Evolutionary conservation across 345 rosid species (phyloP).

Genomic region (Orychophragmus violaceus): DNA sequence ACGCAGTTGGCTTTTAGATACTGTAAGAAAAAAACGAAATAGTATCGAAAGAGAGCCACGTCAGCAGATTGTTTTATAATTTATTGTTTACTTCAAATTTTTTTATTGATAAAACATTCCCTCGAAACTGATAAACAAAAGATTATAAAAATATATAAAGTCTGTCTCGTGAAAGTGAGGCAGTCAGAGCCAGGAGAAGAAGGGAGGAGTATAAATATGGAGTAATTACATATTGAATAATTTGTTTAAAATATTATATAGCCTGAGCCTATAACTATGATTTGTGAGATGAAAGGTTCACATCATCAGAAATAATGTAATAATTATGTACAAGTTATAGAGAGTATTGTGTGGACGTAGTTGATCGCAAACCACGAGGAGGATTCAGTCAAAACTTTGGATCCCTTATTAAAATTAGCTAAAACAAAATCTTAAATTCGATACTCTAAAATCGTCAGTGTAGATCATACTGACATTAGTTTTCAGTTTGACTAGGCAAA

Average conservation of each 20-base stretch:
- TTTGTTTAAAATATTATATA: not conserved
- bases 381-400: conserved; percentile 22
- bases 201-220: not conserved
- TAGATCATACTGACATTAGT: conserved; percentile 22
- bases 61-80: conserved; percentile 7
- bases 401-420: not conserved
- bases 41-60: conserved; percentile 18
- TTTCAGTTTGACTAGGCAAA: conserved; percentile 28
- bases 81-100: not conserved
- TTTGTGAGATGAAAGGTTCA: not conserved
- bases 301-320: not conserved
- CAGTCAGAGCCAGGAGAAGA: not conserved
- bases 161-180: conserved; percentile 12
- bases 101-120: conserved; percentile 12
- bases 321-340: not conserved
- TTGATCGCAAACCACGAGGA: conserved; percentile 26
- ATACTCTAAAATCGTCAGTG: not conserved
- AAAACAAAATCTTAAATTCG: conserved; percentile 21
- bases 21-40: not conserved
- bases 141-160: not conserved
- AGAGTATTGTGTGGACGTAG: conserved; percentile 16
- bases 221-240: not conserved
- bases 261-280: not conserved
- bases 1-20: not conserved
- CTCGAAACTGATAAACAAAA: not conserved